Percentiles rank a stretch among this genome's conserved stretches.
Conservation (phyloP, 108 stramenopile species). For the Fragilaria radians region DNA sequence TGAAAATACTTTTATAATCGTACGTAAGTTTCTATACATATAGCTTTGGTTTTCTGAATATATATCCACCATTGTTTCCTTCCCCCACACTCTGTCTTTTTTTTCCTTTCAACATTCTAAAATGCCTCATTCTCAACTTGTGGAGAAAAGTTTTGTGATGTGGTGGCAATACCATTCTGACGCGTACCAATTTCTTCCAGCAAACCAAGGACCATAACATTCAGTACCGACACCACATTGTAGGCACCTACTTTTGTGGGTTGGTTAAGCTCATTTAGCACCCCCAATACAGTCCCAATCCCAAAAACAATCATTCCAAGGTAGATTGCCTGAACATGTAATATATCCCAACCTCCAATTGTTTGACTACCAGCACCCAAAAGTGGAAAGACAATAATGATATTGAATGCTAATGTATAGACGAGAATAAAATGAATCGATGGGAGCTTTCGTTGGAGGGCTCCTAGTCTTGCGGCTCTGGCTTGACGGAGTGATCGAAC, state of each 20-base stretch:
- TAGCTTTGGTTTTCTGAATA: too few species aligned
- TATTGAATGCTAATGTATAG: constrained; percentile 54
- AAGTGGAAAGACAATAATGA: constrained; percentile 66
- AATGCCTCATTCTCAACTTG: too few species aligned
- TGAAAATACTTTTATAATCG: too few species aligned
- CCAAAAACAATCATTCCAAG: constrained; percentile 57
- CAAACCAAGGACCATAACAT: constrained; percentile 73
- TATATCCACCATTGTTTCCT: too few species aligned
- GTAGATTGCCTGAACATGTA: constrained; percentile 41
- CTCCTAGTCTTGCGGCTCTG: constrained; percentile 62
- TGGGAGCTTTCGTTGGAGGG: constrained; percentile 79
- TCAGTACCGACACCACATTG: constrained; percentile 67
- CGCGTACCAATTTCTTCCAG: constrained; percentile 34
- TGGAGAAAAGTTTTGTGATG: too few species aligned
- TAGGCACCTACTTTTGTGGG: constrained; percentile 64
- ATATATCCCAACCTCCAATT: constrained; percentile 42
- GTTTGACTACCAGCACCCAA: constrained; percentile 63
- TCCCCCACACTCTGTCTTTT: too few species aligned
- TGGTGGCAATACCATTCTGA: neutral
- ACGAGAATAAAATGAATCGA: constrained; percentile 56
- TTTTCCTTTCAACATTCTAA: too few species aligned
- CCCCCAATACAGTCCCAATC: constrained; percentile 52
- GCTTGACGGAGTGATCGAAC: constrained; percentile 74
- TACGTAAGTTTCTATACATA: too few species aligned
- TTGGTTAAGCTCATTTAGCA: constrained; percentile 60